phyloP scores from a whole-genome alignment of 495 filamentous ascomycete species.

The Cercophora samala region DNA sequence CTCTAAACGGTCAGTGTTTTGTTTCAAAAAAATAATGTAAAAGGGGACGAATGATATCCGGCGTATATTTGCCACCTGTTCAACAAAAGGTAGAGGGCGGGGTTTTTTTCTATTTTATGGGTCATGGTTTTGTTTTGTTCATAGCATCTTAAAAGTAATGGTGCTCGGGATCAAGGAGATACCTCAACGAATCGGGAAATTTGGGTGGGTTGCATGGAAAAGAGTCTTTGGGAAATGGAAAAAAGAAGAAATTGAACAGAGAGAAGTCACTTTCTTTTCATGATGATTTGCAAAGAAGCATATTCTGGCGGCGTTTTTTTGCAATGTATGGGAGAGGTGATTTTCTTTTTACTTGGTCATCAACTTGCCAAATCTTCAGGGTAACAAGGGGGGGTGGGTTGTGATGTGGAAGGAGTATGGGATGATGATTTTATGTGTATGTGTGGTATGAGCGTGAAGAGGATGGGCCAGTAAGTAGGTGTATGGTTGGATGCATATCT shows the following conservation, averaged over 20 bases:
- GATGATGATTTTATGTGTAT: constrained; percentile 31
- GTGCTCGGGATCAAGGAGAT: constrained; percentile 14
- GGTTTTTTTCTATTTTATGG: constrained; percentile 27
- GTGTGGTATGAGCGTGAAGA: constrained; percentile 14
- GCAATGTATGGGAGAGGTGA: constrained; percentile 11
- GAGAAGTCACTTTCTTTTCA: too few species aligned
- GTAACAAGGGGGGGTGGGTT: constrained; percentile 19
- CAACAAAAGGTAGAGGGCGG: constrained; percentile 17
- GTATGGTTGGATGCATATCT: constrained; percentile 12
- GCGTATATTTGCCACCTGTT: constrained; percentile 11
- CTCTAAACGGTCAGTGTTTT: constrained; percentile 34
- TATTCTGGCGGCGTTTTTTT: neutral
- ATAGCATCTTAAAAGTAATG: constrained; percentile 19
- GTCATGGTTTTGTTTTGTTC: constrained; percentile 12
- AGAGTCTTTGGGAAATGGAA: constrained; percentile 27
- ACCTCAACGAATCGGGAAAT: constrained; percentile 31
- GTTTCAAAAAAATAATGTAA: constrained; percentile 6
- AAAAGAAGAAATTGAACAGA: constrained; percentile 13
- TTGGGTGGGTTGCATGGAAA: constrained; percentile 17
- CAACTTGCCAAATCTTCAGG: constrained; percentile 32
- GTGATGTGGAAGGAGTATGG: neutral
- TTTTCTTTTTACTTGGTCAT: constrained; percentile 29
- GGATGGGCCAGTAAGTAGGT: neutral
- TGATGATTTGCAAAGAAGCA: neutral
- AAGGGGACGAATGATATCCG: neutral